Evolutionary conservation across 495 filamentous ascomycete genomes (phyloP), one percentile per base, ranked within the genome.

Genomic region (Penicillium maclennaniae): DNA sequence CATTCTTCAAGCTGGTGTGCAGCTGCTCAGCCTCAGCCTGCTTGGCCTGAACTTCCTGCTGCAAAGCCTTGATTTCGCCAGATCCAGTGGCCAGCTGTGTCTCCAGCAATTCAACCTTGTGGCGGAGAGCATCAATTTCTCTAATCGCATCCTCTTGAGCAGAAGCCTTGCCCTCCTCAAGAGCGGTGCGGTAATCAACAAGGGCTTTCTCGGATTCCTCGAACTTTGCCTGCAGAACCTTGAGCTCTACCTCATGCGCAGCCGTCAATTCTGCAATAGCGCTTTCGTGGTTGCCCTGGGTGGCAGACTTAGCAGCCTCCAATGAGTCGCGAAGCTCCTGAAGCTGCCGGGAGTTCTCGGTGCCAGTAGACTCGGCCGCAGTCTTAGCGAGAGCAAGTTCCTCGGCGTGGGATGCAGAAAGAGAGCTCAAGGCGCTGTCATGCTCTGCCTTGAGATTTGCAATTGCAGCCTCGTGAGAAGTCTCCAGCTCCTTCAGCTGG

Each of bases 101-200:
- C 45, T 77, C 74, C 43, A 79, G 62, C 4, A 61, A 57, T 26
- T 60, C 67, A 26, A 75, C 67, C 56, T 71, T 75, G 43, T 70
- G 69, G 48, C 66, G 68, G 25, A 77, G 66, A 40, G 66, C 55
- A 37, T 77, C 69, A 42, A 77, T 74, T 47, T 76, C 73, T 25
- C 73, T 66, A 17, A 64, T 49, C 8, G 74, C 74, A 45, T 62
- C 60, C 23, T 67, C 65, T 43, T 71, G 67, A 14, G 71, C 71
- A 21, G 68, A 62, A 19, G 54, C 65, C 21, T 62, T 64, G 10
- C 65, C 62, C 10, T 75, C 68, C n/a, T 77, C 72, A 12, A 68
- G 27, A n/a, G 62, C 62, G n/a, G 66, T 63, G 37, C 65, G 68
- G 15, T 60, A 54, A 49, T 72, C 70, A n/a, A 19, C 50, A 15